Base-by-base conservation (phyloP, 805 yeast species). In the Naumovozyma castellii region DNA sequence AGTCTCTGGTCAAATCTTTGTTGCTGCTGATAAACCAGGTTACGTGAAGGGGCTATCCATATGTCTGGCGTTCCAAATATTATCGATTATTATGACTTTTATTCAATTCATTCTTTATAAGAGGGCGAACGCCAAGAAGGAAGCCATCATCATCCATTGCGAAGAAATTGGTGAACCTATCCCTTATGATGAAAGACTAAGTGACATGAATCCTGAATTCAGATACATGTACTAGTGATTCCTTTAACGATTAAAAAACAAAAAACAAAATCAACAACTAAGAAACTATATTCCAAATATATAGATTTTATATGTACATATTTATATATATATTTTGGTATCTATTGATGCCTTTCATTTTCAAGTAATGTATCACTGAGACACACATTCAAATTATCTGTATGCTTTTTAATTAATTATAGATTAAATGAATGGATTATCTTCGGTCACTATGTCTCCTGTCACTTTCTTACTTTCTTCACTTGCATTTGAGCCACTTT, bases 151-250 rank as follows among this genome's bases (percentile, higher is more conserved):
- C 33, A 51, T 59, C 25, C 49, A 49, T 25, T 66, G 61, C 43
- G 56, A 54, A 32, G 47, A 48, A n/a, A 46, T 50, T 37, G 56
- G 51, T 15, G 61, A 60, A 41, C 64, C 64, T 33, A 54, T 64
- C 34, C 61, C 61, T 18, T 54, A 60, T 31, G 55, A 59, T 36
- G 68, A 54, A 27, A 49, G 37, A 38, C 40, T 56, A 38, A 47
- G 68, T 52, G 70, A 65, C 41, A 43, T 48, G 36, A 67, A 68
- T 47, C 76, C 76, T 19, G 61, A 65, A 30, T 69, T 70, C 49
- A 64, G 58, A 51, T 72, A 72, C 56, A 51, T 70, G 59, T 71
- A 70, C 50, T 71, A 54, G 45, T 22, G 27, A 10, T n/a, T n/a
- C n/a, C n/a, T n/a, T n/a, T n/a, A n/a, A n/a, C n/a, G n/a, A n/a